Base-by-base conservation (phyloP, 2,329 filamentous ascomycete species). In the Myriosclerotinia duriaeana region DNA sequence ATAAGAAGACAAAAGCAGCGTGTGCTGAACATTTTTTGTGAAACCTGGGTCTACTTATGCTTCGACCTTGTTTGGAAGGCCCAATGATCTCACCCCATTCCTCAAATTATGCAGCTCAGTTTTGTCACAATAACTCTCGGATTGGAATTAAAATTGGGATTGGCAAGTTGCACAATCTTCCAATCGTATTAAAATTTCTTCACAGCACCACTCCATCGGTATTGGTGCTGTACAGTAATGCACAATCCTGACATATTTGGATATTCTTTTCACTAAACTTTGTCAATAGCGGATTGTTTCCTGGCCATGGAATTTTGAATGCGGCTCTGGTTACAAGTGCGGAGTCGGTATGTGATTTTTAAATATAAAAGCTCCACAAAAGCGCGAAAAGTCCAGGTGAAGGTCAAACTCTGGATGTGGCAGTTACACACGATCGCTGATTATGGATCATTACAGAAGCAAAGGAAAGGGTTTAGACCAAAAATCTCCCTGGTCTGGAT, bases 351-450 rank as follows among this genome's bases (percentile, higher is more conserved):
- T 22, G 2, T 22, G 34, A 4, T 9, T n/a, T 38, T 40, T 26
- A 22, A 50, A 36, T 15, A 63, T 63, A 63, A 64, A 44, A 55
- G 22, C 26, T 64, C 22, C 12, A 42, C 38, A 26, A 34, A 17
- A 9, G 2, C 7, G 22, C 50, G 17, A 14, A n/a, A 53, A 30
- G 22, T 17, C 20, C 7, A 56, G 53, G 15, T 46, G 15, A 22
- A 12, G 4, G 6, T 46, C 9, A 20, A 4, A 22, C 20, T 3
- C 11, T 20, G 11, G 20, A n/a, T 15, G 8, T 9, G 20, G 22
- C 17, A 11, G 7, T 36, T 48, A 22, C 36, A 6, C 20, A 48
- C 34, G 20, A 60, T 22, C 12, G 2, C 0, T 50, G 7, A 26
- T 5, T 4, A 60, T 60, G 56, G 7, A n/a, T 36, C 14, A 60